These are phyloP conservation scores for Brassica cretica DNA, from an alignment of 345 rosid species.

Conservation along the genomic window DNA sequence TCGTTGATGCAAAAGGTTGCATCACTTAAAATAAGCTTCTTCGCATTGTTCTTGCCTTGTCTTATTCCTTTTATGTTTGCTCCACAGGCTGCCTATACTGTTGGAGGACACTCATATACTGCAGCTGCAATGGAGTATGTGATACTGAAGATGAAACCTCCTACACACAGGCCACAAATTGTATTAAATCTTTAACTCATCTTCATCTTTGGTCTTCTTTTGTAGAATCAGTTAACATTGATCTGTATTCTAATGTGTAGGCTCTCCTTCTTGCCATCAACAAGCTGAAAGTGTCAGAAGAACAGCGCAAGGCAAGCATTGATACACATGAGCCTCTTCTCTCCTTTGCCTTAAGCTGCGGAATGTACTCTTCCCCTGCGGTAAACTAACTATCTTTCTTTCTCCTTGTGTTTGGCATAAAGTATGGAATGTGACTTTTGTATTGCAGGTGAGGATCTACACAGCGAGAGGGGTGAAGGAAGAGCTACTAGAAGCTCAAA, in stretches of 20 bases:
- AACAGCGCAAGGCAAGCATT: slow-evolving; percentile 65
- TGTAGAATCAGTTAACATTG: slow-evolving; percentile 10
- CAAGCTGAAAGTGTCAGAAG: slow-evolving; percentile 79
- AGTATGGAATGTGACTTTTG: slow-evolving; percentile 11
- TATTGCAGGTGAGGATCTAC: slow-evolving; percentile 73
- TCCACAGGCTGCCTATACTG: slow-evolving; percentile 83
- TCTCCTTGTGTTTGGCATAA: slow-evolving; percentile 14
- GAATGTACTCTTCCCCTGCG: slow-evolving; percentile 94
- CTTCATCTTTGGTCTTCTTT: too few relatives aligned
- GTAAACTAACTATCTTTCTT: slow-evolving; percentile 48
- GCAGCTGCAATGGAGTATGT: slow-evolving; percentile 78
- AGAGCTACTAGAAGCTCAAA: slow-evolving; percentile 78
- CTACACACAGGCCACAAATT: slow-evolving; percentile 81
- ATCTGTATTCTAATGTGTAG: slow-evolving; percentile 37
- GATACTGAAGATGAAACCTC: slow-evolving; percentile 90
- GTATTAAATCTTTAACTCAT: slow-evolving; percentile 47
- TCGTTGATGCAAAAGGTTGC: slow-evolving; percentile 93
- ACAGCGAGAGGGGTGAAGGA: slow-evolving; percentile 67
- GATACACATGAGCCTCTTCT: slow-evolving; percentile 68
- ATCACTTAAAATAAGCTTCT: slow-evolving; percentile 22
- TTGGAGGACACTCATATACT: slow-evolving; percentile 85
- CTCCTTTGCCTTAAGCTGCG: slow-evolving; percentile 79
- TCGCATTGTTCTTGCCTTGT: slow-evolving; percentile 5
- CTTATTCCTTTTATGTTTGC: slow-evolving; percentile 2
- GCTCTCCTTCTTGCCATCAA: slow-evolving; percentile 84